Base-by-base conservation (phyloP, 2,329 filamentous ascomycete species). In the Ascochyta pisi region DNA sequence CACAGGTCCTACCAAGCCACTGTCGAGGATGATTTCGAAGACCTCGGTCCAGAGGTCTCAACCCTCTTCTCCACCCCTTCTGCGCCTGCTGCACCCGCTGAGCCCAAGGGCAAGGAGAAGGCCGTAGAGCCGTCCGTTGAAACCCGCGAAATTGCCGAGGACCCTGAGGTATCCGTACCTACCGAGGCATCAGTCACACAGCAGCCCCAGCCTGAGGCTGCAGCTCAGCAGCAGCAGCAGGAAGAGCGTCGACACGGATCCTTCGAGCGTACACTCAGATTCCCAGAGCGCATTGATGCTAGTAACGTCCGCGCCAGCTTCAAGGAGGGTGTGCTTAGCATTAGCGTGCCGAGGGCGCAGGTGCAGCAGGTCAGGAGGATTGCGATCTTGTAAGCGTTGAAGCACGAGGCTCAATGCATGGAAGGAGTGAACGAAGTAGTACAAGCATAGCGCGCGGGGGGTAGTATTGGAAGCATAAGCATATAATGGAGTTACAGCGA, bases 181-280 rank as follows among this genome's bases (percentile, higher is more conserved):
- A 57, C 58, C 9, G 56, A 68, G 31, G 61, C 62, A 1, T 57
- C 61, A 47, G 51, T 66, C 10, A 54, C 63, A 31, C 51, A 59
- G 15, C 61, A 71, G 24, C 57, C 58, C 22, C 59, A 71, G 33
- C 31, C 58, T 8, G 61, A 70, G 40, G 56, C 31, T 12, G 56
- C 62, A 12, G 57, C 50, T 7, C 63, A 57, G 37, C 54, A 69
- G 9, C 54, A 69, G 9, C 46, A 65, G 31, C 42, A 63, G n/a
- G 47, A 61, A 22, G 87, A 90, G 78, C 86, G 87, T 65, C 83
- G 81, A 57, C 77, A 88, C 54, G 88, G 88, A 71, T 82, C 87
- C 63, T 91, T 91, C 77, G 81, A 84, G 44, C 84, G 89, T 61
- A 84, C 81, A 56, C 91, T 91, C 78, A 84, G 79, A 73, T 91